Conservation (phyloP, 768 basidiomycete species). For the Boletus edulis region DNA sequence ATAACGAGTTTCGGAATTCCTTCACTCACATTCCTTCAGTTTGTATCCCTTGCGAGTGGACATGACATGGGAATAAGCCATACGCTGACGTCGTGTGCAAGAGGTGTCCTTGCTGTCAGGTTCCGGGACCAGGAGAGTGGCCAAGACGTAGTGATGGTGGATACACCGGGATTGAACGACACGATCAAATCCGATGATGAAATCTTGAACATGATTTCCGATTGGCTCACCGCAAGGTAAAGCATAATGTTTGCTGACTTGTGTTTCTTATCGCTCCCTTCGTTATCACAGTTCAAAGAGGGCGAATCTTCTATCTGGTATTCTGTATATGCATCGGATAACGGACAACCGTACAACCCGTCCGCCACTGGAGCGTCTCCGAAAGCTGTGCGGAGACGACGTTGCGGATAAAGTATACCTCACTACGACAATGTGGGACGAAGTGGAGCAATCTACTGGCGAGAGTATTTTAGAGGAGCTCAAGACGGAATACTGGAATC, state of each 20-base stretch:
- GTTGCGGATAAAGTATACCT: constrained; percentile 32
- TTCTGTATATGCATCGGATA: no score
- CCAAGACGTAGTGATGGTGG: constrained; percentile 18
- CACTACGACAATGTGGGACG: background rate
- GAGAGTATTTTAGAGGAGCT: constrained; percentile 13
- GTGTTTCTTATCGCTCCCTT: background rate
- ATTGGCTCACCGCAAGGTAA: no score
- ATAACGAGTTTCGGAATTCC: no score
- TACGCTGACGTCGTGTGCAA: no score
- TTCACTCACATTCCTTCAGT: no score
- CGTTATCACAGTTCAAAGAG: constrained; percentile 3
- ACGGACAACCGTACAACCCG: no score
- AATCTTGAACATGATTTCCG: no score
- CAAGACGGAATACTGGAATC: constrained; percentile 1
- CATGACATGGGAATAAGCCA: no score
- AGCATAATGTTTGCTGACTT: background rate
- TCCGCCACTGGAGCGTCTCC: constrained; percentile 25
- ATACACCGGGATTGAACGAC: constrained; percentile 8
- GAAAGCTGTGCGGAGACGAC: constrained; percentile 25
- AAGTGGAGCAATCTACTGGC: constrained; percentile 2
- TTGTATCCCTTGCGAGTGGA: no score
- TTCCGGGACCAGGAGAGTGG: background rate
- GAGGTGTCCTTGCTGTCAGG: no score
- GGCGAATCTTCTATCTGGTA: background rate
- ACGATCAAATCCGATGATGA: no score